Evolutionary conservation across 1,284 basidiomycete genomes (phyloP).

Genomic region (Pseudozyma pruni): DNA sequence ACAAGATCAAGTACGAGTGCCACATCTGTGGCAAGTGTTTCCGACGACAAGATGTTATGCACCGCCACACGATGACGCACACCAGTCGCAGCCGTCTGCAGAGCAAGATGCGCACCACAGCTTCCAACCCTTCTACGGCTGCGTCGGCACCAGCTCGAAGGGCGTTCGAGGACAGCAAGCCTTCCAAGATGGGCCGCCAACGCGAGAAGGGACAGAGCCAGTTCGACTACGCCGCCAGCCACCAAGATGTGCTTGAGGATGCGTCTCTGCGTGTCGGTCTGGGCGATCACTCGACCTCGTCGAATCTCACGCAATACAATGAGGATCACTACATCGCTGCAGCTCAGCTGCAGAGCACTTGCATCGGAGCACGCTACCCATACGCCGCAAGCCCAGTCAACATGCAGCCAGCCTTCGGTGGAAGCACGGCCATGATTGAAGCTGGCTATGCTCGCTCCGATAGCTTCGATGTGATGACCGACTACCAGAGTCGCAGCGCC

Average conservation of each 20-base stretch:
- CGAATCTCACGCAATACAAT: slow-evolving; percentile 19
- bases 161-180: not conserved
- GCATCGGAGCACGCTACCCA: slow-evolving; percentile 13
- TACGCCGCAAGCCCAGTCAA: slow-evolving; percentile 14
- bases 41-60: slow-evolving; percentile 52
- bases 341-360: slow-evolving; percentile 33
- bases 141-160: not conserved
- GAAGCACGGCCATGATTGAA: slow-evolving; percentile 4
- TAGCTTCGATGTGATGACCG: slow-evolving; percentile 4
- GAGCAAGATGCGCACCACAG: slow-evolving; percentile 32
- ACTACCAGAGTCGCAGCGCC: slow-evolving; percentile 14
- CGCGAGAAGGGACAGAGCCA: slow-evolving; percentile 12
- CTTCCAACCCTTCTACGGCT: not conserved
- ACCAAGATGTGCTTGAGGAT: slow-evolving; percentile 29
- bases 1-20: slow-evolving; percentile 44
- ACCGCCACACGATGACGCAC: slow-evolving; percentile 50
- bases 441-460: slow-evolving; percentile 6
- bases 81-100: slow-evolving; percentile 21
- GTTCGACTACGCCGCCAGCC: not conserved
- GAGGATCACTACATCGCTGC: slow-evolving; percentile 41
- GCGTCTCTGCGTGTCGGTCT: slow-evolving; percentile 31
- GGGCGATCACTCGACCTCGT: slow-evolving; percentile 17
- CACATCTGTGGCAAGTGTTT: slow-evolving; percentile 48
- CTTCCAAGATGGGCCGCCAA: not conserved
- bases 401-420: slow-evolving; percentile 1